Evolutionary conservation across 2,329 filamentous ascomycete species (phyloP).

Genomic region (Aspergillus ustus): DNA sequence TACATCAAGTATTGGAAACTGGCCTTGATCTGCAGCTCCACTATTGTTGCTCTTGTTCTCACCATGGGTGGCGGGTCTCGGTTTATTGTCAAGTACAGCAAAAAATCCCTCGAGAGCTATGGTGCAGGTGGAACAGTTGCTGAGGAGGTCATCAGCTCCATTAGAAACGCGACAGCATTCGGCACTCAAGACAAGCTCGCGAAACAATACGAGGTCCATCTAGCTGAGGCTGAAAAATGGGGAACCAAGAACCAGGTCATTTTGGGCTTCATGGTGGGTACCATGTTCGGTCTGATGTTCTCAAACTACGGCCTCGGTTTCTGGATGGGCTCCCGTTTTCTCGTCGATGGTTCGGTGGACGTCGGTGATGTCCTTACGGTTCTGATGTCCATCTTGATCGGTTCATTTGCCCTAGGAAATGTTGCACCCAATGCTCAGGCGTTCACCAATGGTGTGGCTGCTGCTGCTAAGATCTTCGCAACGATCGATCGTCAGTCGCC

Average conservation of each 20-base stretch:
- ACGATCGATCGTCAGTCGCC: slow-evolving; percentile 90
- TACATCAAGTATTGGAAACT: slow-evolving; percentile 94
- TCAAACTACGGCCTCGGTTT: slow-evolving; percentile 86
- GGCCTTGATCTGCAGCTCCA: slow-evolving; percentile 82
- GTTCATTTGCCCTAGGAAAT: slow-evolving; percentile 87
- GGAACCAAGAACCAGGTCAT: slow-evolving; percentile 76
- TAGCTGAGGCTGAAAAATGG: slow-evolving; percentile 72
- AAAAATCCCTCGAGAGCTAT: slow-evolving; percentile 76
- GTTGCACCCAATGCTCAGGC: slow-evolving; percentile 84
- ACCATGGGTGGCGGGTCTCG: slow-evolving; percentile 74
- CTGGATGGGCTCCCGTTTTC: slow-evolving; percentile 81
- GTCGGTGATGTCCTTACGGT: slow-evolving; percentile 80
- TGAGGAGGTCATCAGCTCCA: slow-evolving; percentile 92
- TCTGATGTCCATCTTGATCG: slow-evolving; percentile 88
- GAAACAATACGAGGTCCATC: slow-evolving; percentile 77
- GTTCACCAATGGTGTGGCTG: slow-evolving; percentile 80
- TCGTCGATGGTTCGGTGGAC: slow-evolving; percentile 67
- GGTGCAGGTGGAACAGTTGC: slow-evolving; percentile 84
- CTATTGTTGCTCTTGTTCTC: slow-evolving; percentile 77
- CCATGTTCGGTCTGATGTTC: slow-evolving; percentile 83
- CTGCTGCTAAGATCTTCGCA: slow-evolving; percentile 87
- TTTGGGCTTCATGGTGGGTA: slow-evolving; percentile 77
- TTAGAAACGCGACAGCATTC: slow-evolving; percentile 90
- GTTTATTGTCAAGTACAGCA: slow-evolving; percentile 81
- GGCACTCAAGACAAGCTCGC: slow-evolving; percentile 93